phyloP scores from a whole-genome alignment of 2,329 filamentous ascomycete species.

The Coniochaeta sp. region DNA sequence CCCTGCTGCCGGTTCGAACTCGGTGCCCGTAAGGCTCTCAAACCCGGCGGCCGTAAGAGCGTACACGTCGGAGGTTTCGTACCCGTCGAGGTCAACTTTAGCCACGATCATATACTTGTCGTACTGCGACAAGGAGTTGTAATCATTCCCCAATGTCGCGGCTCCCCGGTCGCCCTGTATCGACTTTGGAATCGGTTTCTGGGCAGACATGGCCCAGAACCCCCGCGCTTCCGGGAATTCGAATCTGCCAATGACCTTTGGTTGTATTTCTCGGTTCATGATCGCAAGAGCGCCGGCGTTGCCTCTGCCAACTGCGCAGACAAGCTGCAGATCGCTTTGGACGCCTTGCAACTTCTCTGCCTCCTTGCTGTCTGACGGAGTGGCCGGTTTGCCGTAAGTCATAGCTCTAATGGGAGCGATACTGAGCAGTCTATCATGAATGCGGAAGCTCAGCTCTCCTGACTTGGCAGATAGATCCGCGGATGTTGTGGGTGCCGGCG shows the following conservation, averaged over 20 bases:
- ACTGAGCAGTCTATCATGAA: constrained; percentile 71
- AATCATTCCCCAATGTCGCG: constrained; percentile 44
- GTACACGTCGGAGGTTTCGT: constrained; percentile 74
- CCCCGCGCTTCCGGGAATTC: constrained; percentile 66
- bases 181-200: constrained; percentile 57
- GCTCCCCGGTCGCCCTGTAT: constrained; percentile 43
- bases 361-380: constrained; percentile 36
- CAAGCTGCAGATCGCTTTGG: constrained; percentile 50
- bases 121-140: constrained; percentile 53
- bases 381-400: constrained; percentile 54
- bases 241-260: constrained; percentile 61
- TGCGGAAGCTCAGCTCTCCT: constrained; percentile 63
- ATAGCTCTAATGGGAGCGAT: constrained; percentile 74
- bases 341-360: constrained; percentile 35
- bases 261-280: constrained; percentile 71
- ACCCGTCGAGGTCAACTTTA: constrained; percentile 60
- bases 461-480: constrained; percentile 36
- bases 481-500: constrained; percentile 23
- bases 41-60: constrained; percentile 66
- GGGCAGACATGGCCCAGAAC: constrained; percentile 74
- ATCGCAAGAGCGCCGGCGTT: constrained; percentile 64
- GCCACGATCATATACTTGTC: constrained; percentile 81
- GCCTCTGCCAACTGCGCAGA: constrained; percentile 56
- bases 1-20: constrained; percentile 87
- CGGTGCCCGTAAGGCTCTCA: constrained; percentile 70